phyloP scores from a whole-genome alignment of 208 protist genomes.

The Herpetomonas muscarum region DNA sequence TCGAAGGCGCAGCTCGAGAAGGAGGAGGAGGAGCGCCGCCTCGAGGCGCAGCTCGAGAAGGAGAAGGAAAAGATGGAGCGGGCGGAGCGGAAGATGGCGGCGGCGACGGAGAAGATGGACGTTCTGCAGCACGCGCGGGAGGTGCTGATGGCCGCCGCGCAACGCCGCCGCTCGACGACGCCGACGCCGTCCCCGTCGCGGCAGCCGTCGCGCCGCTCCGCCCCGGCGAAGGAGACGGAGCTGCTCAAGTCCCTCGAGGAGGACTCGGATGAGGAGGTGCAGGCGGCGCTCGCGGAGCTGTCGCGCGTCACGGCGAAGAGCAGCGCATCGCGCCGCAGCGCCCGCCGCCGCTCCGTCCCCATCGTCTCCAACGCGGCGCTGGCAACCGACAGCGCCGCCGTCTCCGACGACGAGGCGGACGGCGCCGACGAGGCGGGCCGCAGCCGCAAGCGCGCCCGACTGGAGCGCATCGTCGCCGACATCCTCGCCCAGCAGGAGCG shows the following conservation, averaged over 20 bases:
- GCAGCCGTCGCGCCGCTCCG: conserved; percentile 10
- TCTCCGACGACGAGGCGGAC: conserved; percentile 16
- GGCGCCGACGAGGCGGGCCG: conserved; percentile 2
- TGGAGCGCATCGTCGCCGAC: conserved; percentile 68
- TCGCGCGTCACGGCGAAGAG: conserved; percentile 16
- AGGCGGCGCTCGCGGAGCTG: conserved; percentile 44
- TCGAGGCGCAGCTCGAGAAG: conserved; percentile 28
- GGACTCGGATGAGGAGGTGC: conserved; percentile 49
- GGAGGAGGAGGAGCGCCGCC: conserved; percentile 29
- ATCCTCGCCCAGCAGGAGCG: conserved; percentile 47
- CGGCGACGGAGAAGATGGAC: conserved; percentile 48
- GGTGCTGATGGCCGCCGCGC: conserved; percentile 51
- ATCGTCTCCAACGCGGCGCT: conserved; percentile 37
- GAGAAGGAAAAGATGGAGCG: conserved; percentile 36
- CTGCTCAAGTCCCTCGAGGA: conserved; percentile 32
- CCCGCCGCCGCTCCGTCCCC: conserved; percentile 34
- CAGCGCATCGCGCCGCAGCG: neutral
- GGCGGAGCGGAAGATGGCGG: conserved; percentile 35
- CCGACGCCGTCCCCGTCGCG: conserved; percentile 40
- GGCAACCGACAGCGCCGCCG: conserved; percentile 11
- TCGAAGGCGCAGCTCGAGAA: conserved; percentile 37
- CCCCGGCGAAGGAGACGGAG: conserved; percentile 22
- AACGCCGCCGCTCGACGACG: conserved; percentile 35
- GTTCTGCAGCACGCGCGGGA: conserved; percentile 75
- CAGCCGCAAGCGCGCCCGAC: conserved; percentile 36